Percentiles rank a stretch among this genome's conserved stretches.
phyloP scores from a whole-genome alignment of 148 eudicot species.

The Talinum fruticosum region DNA sequence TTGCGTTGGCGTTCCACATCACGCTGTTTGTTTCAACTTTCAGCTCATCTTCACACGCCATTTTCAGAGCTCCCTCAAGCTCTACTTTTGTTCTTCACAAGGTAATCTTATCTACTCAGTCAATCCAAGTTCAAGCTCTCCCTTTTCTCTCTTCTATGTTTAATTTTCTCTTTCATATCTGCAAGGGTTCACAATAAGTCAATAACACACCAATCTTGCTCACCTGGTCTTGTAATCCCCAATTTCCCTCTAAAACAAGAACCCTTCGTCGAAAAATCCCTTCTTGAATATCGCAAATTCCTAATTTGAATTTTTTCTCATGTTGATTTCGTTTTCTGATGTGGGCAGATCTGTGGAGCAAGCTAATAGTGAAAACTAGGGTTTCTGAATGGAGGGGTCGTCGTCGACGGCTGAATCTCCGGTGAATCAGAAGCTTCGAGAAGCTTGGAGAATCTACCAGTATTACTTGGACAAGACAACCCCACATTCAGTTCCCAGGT shows the following conservation, averaged over 20 bases:
- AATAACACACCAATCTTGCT: neutral
- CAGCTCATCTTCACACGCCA: slow-evolving; percentile 22
- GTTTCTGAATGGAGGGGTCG: slow-evolving; percentile 52
- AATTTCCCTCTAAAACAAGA: neutral
- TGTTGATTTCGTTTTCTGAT: neutral
- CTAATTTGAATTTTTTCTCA: neutral
- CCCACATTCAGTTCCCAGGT: slow-evolving; percentile 68
- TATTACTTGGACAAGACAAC: slow-evolving; percentile 68
- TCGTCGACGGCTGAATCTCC: slow-evolving; percentile 38
- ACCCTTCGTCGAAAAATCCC: neutral
- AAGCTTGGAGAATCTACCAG: slow-evolving; percentile 54
- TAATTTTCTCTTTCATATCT: neutral
- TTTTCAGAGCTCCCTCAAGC: slow-evolving; percentile 1
- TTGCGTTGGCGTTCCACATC: neutral
- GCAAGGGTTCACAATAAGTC: neutral
- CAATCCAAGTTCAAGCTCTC: neutral
- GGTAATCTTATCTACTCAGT: neutral
- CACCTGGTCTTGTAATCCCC: neutral
- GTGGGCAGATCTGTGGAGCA: slow-evolving; percentile 36
- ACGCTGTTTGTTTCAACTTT: slow-evolving; percentile 5
- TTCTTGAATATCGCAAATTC: neutral
- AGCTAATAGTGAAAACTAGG: slow-evolving; percentile 7
- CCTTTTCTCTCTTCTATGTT: neutral
- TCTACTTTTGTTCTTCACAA: slow-evolving; percentile 4
- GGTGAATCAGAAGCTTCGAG: slow-evolving; percentile 35